A percentile compares a stretch with the other conserved stretches of the same genome.
Evolutionary conservation across 352 stramenopile species (phyloP).

Genomic region (Globisporangium nagaii): DNA sequence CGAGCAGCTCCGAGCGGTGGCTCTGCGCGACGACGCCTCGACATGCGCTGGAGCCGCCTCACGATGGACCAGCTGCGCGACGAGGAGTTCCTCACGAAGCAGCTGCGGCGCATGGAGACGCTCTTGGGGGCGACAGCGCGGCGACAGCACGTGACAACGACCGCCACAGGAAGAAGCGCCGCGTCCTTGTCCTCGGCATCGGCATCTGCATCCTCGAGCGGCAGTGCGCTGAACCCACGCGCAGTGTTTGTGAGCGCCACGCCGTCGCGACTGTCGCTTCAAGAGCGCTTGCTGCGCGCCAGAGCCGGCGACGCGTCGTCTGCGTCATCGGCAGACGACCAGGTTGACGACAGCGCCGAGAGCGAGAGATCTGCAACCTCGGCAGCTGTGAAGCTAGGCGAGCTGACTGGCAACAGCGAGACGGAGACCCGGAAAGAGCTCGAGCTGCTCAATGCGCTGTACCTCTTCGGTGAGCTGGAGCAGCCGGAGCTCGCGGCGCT

Average conservation of each 20-base stretch:
- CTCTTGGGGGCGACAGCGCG: constrained; percentile 20
- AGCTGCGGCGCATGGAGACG: constrained; percentile 54
- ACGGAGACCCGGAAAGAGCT: constrained; percentile 17
- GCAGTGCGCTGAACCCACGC: neutral
- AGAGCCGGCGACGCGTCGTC: constrained; percentile 3
- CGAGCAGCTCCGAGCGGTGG: neutral
- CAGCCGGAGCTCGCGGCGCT: constrained; percentile 33
- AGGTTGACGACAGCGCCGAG: constrained; percentile 17
- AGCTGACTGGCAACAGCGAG: neutral
- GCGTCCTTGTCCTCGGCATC: no score
- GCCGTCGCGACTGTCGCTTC: constrained; percentile 4
- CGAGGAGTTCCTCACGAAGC: constrained; percentile 64
- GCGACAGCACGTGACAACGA: constrained; percentile 5
- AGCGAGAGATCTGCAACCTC: constrained; percentile 9
- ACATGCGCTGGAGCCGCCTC: constrained; percentile 66
- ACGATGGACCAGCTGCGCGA: constrained; percentile 53
- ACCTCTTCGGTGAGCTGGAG: constrained; percentile 41
- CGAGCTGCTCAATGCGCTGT: constrained; percentile 42
- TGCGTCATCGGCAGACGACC: constrained; percentile 10
- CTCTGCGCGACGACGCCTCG: constrained; percentile 19
- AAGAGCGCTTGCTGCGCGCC: constrained; percentile 12
- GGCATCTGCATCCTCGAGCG: neutral
- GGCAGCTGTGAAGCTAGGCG: neutral
- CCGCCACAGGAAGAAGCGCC: neutral
- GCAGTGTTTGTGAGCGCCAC: constrained; percentile 13